Base-by-base conservation (phyloP, 176 grass and related monocot genomes). In the Avena insularis region DNA sequence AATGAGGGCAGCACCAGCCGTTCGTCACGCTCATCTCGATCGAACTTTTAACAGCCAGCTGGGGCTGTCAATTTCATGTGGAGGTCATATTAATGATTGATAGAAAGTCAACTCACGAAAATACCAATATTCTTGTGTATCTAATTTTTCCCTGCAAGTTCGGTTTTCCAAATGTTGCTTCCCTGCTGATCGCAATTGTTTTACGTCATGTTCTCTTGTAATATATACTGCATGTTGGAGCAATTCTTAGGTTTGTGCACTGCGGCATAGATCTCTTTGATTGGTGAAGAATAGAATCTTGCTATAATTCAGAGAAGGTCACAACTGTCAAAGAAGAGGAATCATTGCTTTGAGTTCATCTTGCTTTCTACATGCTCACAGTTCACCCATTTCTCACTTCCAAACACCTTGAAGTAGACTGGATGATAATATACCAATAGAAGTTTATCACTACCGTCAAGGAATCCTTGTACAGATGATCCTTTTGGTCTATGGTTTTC, bases 21-120 rank as follows among this genome's bases (percentile, higher is more conserved):
- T 8, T 91, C 97, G 8, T 95, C 93, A 75, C 91, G 78, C 59
- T 95, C 87, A 27, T 91, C 92, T 12, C 53, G 71, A 36, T 88
- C 85, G 1, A 38, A 87, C 54, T 79, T 79, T 66, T 90, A 71
- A 71, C 59, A 64, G 33, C 62, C 46, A 21, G 29, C 47, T 55
- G 60, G 13, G 9, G 11, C n/a, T 71, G 59, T 85, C 82, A 21
- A 77, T 85, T 81, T 85, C 40, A 35, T 81, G 51, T 16, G 31
- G 55, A 54, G 12, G 46, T 73, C 50, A 38, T 46, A 86, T 65
- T n/a, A 59, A 84, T 48, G 66, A 82, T 90, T 78, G 79, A 46
- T 74, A 79, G 85, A 51, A 87, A 80, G 40, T 70, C 54, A 81
- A 81, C 66, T 76, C 58, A 50, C 45, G 1, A 4, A 48, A 83